Evolutionary conservation across 805 yeast genomes (phyloP).

Genomic region (Zygotorulaspora danielsina): DNA sequence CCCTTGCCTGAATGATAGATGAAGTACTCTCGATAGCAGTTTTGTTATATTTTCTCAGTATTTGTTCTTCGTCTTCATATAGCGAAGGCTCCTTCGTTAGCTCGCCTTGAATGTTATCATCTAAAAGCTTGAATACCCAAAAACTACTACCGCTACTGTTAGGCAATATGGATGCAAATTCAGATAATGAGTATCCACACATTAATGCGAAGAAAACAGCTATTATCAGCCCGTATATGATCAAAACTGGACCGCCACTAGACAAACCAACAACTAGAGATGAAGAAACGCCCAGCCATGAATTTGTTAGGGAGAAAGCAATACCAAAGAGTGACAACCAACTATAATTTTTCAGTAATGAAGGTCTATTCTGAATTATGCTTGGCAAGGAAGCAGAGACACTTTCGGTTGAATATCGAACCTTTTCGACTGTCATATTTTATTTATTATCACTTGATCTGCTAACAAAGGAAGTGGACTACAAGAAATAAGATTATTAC

Average conservation of each 20-base stretch:
- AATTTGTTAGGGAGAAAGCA: conserved; percentile 57
- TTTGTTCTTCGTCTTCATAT: conserved; percentile 9
- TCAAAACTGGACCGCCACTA: conserved; percentile 56
- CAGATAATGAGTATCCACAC: conserved; percentile 50
- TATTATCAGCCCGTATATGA: conserved; percentile 53
- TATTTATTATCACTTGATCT: too few relatives aligned
- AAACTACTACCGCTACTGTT: conserved; percentile 58
- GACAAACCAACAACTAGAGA: conserved; percentile 51
- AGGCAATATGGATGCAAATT: conserved; percentile 50
- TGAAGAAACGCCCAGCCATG: conserved; percentile 60
- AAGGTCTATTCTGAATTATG: neutral
- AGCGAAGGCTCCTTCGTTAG: neutral
- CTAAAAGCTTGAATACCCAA: conserved; percentile 53
- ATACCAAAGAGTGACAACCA: conserved; percentile 50
- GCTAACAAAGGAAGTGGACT: too few relatives aligned
- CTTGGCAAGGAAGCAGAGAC: neutral
- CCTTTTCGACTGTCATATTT: conserved; percentile 1
- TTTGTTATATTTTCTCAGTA: conserved; percentile 12
- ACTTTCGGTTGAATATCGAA: neutral
- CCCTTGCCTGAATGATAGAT: conserved; percentile 6
- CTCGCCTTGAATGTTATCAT: neutral
- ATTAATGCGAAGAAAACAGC: conserved; percentile 44
- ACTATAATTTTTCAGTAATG: conserved; percentile 35
- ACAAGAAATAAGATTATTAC: too few relatives aligned
- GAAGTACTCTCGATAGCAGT: conserved; percentile 6